Conservation (phyloP, 2,329 filamentous ascomycete genomes). For the Epichloe typhina region DNA sequence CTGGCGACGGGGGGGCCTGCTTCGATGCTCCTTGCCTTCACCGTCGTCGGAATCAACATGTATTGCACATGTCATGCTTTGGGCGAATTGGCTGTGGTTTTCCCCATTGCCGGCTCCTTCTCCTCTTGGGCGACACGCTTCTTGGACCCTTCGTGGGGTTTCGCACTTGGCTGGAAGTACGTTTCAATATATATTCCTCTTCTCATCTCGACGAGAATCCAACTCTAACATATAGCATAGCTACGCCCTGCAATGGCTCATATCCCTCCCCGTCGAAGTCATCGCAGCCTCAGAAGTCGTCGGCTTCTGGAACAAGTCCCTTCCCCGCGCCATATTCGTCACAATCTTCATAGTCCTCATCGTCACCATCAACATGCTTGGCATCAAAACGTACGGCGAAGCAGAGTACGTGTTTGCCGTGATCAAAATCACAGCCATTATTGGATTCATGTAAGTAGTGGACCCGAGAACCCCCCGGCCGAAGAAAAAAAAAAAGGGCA, state of each 20-base stretch:
- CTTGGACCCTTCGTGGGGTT: constrained; percentile 85
- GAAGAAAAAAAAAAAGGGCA: too few relatives aligned
- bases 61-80: constrained; percentile 86
- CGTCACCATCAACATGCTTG: constrained; percentile 72
- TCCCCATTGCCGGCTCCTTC: constrained; percentile 85
- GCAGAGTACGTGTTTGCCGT: constrained; percentile 80
- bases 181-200: constrained; percentile 15
- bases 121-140: constrained; percentile 87
- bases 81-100: constrained; percentile 81
- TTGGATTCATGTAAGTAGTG: constrained; percentile 65
- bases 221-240: constrained; percentile 13
- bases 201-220: too few relatives aligned
- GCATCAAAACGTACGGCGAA: constrained; percentile 79
- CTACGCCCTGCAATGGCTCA: constrained; percentile 79
- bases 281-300: constrained; percentile 78
- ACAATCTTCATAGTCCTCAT: constrained; percentile 68
- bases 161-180: constrained; percentile 89
- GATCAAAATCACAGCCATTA: constrained; percentile 72
- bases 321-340: constrained; percentile 63
- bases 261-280: constrained; percentile 71
- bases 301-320: constrained; percentile 56
- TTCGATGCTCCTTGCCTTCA: constrained; percentile 61
- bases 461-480: too few relatives aligned
- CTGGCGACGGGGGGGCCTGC: constrained; percentile 72
- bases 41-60: constrained; percentile 70